Evolutionary conservation across 2,329 filamentous ascomycete species (phyloP).

Genomic region (Fusarium liriodendri): DNA sequence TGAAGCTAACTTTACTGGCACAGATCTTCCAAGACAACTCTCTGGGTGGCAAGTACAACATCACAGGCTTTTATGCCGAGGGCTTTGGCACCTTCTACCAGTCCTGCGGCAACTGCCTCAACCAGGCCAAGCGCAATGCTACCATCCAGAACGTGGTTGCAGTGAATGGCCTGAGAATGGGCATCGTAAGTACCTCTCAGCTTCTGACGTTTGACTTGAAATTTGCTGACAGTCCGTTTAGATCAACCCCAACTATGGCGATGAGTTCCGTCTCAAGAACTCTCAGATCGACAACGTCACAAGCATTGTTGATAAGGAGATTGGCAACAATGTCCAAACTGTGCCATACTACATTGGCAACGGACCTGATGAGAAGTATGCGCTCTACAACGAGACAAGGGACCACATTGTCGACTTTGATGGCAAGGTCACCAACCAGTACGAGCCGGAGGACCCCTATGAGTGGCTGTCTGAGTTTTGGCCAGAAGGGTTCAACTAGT

Average conservation of each 20-base stretch:
- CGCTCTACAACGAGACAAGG: constrained; percentile 42
- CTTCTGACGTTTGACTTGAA: rapidly evolving
- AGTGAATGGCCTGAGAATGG: constrained; percentile 37
- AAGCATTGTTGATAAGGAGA: constrained; percentile 43
- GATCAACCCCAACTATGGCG: constrained; percentile 47
- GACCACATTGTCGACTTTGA: constrained; percentile 43
- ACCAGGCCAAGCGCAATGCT: constrained; percentile 42
- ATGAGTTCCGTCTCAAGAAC: constrained; percentile 45
- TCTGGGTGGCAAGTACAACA: constrained; percentile 46
- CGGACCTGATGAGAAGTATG: constrained; percentile 45
- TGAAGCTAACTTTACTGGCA: not conserved
- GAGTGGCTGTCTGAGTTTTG: constrained; percentile 66
- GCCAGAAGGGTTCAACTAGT: constrained; percentile 42
- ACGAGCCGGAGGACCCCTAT: constrained; percentile 55
- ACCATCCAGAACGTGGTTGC: constrained; percentile 46
- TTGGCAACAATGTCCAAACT: constrained; percentile 45
- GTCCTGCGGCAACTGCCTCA: constrained; percentile 45
- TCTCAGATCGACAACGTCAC: constrained; percentile 41
- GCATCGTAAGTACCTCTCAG: constrained; percentile 30
- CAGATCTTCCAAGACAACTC: constrained; percentile 48
- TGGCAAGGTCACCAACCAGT: constrained; percentile 33
- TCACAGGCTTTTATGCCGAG: constrained; percentile 46
- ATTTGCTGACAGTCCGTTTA: not conserved
- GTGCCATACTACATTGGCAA: constrained; percentile 41
- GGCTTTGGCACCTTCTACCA: constrained; percentile 46